Base-by-base conservation (phyloP, 345 rosid species). In the Linum tenue region DNA sequence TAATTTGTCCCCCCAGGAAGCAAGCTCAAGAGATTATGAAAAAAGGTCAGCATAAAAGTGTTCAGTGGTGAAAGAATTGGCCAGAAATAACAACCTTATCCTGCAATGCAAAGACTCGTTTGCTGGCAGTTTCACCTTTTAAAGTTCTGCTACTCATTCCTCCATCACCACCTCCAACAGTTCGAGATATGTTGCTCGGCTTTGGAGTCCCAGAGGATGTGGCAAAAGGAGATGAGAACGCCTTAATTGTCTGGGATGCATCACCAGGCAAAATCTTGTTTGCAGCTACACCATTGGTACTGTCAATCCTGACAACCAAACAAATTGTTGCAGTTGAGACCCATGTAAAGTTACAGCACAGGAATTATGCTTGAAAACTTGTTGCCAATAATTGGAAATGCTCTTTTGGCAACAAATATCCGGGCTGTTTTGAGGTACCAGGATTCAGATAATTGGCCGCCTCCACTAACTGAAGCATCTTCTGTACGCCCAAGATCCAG, bases 61-160 rank as follows among this genome's bases (percentile, higher is more conserved):
- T 40, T 65, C 17, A 70, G 42, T 50, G 7, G 12, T 16, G 37
- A 60, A 10, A 22, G 67, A 7, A 41, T 48, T 17, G 62, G 53
- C 60, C 72, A 3, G 37, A 55, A 71, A 69, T 59, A 7, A 69
- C 61, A 41, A 92, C 98, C 97, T 92, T 92, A 75, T 94, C 97
- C 77, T 92, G 98, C 77, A 90, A 67, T 35, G 96, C 92, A 80
- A 94, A 94, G 64, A 89, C 86, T 70, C 84, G 88, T 69, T 68
- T 86, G 83, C 82, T 79, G 67, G 83, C 72, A 60, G 89, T 90
- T 81, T 90, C 95, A 72, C 69, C 82, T 84, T 85, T 88, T 73
- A 80, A 72, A 63, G 78, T 73, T 71, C 85, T 58, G 40, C 77
- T 53, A 64, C 73, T 65, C 43, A 43, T 63, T 62, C 71, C 81